phyloP scores from a whole-genome alignment of 2,329 filamentous ascomycete species.

The Hypomyces perniciosus region DNA sequence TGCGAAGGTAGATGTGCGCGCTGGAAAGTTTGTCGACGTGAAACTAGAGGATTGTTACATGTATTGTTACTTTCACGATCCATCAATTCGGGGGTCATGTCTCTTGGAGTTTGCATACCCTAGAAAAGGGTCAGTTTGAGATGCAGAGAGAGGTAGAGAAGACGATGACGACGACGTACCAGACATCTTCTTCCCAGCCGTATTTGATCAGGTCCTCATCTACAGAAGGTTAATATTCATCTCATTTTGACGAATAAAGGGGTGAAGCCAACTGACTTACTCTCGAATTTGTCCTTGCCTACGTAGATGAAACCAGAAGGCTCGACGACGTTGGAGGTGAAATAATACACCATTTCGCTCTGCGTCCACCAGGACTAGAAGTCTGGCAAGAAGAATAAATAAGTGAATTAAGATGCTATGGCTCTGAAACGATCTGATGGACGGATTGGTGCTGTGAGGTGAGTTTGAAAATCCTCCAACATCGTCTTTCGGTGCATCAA shows the following conservation, averaged over 20 bases:
- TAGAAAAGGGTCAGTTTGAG: slow-evolving; percentile 14
- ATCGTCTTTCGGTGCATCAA: no score
- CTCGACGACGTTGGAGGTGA: slow-evolving; percentile 75
- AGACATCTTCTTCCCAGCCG: slow-evolving; percentile 93
- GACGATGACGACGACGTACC: slow-evolving; percentile 48
- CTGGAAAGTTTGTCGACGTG: slow-evolving; percentile 97
- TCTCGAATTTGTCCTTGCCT: slow-evolving; percentile 98
- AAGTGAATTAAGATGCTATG: no score
- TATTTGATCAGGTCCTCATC: slow-evolving; percentile 95
- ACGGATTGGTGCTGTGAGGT: no score
- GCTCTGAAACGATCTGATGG: no score
- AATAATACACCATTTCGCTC: slow-evolving; percentile 82
- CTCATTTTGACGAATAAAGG: neutral
- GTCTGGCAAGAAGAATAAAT: no score
- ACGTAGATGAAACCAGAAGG: slow-evolving; percentile 89
- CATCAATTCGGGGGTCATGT: no score
- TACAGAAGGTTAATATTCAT: slow-evolving; percentile 33
- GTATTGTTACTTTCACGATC: neutral
- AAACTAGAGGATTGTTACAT: slow-evolving; percentile 55
- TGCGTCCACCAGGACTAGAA: no score
- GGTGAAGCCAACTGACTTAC: slow-evolving; percentile 45
- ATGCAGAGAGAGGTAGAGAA: neutral
- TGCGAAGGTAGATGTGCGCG: slow-evolving; percentile 90
- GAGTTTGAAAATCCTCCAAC: no score
- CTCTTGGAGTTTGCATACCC: slow-evolving; percentile 18